Percentiles rank a stretch among this genome's conserved stretches.
Conservation (phyloP, 352 stramenopile genomes). For the Phytophthora rubi region DNA sequence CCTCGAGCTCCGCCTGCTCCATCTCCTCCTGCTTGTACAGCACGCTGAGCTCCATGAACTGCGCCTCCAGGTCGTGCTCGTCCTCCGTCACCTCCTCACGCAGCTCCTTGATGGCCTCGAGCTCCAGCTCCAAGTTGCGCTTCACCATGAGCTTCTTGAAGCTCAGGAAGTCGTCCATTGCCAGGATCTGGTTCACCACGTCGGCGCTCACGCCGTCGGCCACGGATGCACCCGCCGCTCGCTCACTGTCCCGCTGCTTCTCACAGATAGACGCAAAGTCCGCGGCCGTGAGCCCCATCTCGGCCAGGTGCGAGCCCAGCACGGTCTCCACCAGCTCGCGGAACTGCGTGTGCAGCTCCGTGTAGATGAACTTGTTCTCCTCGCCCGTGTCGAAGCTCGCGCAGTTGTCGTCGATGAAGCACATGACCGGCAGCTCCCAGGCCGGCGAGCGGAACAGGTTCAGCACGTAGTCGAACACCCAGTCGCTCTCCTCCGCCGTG, state of each 20-base stretch:
- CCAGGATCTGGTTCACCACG: constrained; percentile 89
- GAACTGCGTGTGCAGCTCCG: constrained; percentile 85
- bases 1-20: constrained; percentile 83
- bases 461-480: constrained; percentile 91
- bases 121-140: constrained; percentile 90
- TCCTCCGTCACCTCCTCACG: constrained; percentile 56
- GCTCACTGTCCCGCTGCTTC: constrained; percentile 57
- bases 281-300: constrained; percentile 84
- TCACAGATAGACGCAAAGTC: constrained; percentile 88
- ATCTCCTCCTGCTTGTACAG: constrained; percentile 89
- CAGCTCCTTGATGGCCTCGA: constrained; percentile 87
- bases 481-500: constrained; percentile 75
- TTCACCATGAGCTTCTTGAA: constrained; percentile 95
- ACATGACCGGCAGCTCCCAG: constrained; percentile 90
- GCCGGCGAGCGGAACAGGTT: constrained; percentile 87
- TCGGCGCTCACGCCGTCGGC: constrained; percentile 58
- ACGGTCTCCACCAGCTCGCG: constrained; percentile 80
- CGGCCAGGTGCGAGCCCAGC: constrained; percentile 77
- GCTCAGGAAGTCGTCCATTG: constrained; percentile 91
- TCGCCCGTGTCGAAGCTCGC: constrained; percentile 89
- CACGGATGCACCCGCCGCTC: constrained; percentile 23
- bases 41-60: constrained; percentile 87
- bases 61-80: constrained; percentile 57
- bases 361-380: constrained; percentile 92
- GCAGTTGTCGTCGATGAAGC: constrained; percentile 92